phyloP scores from a whole-genome alignment of 441 rosid genomes.

The Brassica balearica region DNA sequence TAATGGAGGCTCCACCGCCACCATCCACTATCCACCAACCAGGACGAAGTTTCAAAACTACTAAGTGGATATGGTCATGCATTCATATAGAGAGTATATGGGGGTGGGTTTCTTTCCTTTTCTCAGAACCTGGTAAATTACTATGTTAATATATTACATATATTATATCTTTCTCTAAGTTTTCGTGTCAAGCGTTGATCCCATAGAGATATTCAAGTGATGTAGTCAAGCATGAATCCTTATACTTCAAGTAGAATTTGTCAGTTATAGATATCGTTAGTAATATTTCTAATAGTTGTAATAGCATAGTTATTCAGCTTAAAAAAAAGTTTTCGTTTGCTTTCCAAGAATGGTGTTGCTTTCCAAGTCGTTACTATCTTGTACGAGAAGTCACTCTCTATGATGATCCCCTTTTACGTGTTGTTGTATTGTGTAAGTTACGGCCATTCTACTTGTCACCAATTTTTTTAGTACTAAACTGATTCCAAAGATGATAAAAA shows the following conservation, averaged over 20 bases:
- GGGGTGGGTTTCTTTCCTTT: conserved; percentile 32
- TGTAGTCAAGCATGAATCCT: too few species aligned
- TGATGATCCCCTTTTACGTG: too few species aligned
- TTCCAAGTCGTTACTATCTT: conserved; percentile 30
- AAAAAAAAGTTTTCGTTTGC: conserved; percentile 5
- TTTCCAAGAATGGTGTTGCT: conserved; percentile 34
- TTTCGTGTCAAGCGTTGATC: not conserved
- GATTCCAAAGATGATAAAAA: conserved; percentile 1
- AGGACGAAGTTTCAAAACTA: conserved; percentile 28
- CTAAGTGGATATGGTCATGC: conserved; percentile 37
- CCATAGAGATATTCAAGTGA: not conserved
- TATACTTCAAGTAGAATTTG: too few species aligned
- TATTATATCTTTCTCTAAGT: not conserved
- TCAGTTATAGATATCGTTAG: not conserved
- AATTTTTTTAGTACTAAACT: not conserved
- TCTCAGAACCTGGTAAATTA: conserved; percentile 17
- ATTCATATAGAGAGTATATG: conserved; percentile 42
- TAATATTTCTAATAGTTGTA: too few species aligned
- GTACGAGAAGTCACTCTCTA: too few species aligned
- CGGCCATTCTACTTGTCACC: not conserved
- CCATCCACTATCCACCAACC: conserved; percentile 37
- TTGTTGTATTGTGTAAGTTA: too few species aligned
- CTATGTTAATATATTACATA: not conserved
- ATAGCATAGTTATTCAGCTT: too few species aligned
- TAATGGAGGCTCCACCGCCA: not conserved